These are phyloP conservation scores for Ustilago xerochloae DNA, from an alignment of 1,284 basidiomycete genomes.

Conservation along the genomic window DNA sequence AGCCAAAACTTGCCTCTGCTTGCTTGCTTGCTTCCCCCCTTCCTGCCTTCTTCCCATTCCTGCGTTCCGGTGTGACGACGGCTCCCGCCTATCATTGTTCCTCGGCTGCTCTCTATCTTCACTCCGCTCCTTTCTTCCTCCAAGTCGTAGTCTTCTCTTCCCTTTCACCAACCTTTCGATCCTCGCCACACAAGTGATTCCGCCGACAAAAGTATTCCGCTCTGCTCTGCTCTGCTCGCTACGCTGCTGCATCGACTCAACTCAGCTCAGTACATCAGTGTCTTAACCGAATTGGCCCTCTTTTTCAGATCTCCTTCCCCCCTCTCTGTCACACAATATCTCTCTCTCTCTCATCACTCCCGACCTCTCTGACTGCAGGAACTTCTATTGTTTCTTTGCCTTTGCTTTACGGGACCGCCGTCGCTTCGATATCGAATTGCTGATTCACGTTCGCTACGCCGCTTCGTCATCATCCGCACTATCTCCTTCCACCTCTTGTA, in stretches of 20 bases:
- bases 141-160: too few relatives aligned
- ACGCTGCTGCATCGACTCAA: neutral
- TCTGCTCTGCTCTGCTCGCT: neutral
- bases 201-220: too few relatives aligned
- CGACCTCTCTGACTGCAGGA: neutral
- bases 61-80: neutral
- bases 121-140: neutral
- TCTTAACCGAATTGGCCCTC: neutral
- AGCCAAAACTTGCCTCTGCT: neutral
- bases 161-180: too few relatives aligned
- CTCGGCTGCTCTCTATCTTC: neutral
- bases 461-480: neutral
- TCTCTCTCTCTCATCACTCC: neutral
- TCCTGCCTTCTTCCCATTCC: neutral
- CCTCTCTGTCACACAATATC: neutral
- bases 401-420: neutral
- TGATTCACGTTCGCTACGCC: neutral
- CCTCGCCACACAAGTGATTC: too few relatives aligned
- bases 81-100: neutral
- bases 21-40: neutral
- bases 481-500: too few relatives aligned
- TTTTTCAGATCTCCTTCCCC: neutral
- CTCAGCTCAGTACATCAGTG: neutral
- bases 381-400: neutral
- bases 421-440: neutral